Evolutionary conservation across 148 eudicot genomes (phyloP), one percentile per base, ranked within the genome.

Genomic region (Pouteria glomerata): DNA sequence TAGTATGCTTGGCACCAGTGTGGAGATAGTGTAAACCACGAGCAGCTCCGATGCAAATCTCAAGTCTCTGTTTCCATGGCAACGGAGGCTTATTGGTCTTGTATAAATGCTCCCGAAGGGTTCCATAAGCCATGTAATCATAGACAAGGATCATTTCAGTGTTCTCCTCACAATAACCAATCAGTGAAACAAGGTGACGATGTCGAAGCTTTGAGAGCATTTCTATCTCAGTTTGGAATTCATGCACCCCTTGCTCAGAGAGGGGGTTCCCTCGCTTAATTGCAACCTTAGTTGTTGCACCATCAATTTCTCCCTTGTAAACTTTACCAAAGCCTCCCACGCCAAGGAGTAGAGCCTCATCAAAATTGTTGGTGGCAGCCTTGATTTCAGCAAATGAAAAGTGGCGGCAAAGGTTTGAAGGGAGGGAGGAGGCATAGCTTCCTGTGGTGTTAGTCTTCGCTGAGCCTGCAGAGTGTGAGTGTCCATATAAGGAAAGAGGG

Each of bases 271-370:
- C 97, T 34, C 98, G 91, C 82, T 94, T 94, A 44, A 94, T 89
- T 31, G 98, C 98, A 26, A 94, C 98, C 60, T 81, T 89, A 44
- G 80, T 76, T 0, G 85, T 73, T 23, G 91, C 96, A 42, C 92
- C 87, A 60, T 91, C 98, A 68, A 91, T 80, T 72, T 89, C 90
- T 41, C 98, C 98, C 72, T 80, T 79, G 77, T 94, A 94, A 14
- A 94, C 98, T 81, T 91, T 91, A 2, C 98, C 98, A 62, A 94
- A 94, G 51, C 98, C 98, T 51, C 98, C 98, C 19, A 91, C 97
- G 24, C 98, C 98, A 52, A 94, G 95, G 23, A 91, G 79, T n/a
- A 81, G 86, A 48, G 96, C 76, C 81, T 94, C 96, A 14, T 94
- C 97, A n/a, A 94, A 94, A 79, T 94, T 89, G 13, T 87, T 87